Evolutionary conservation across 352 stramenopile species (phyloP), one percentile per base, ranked within the genome.

Genomic region (Halophytophthora polymorphica): DNA sequence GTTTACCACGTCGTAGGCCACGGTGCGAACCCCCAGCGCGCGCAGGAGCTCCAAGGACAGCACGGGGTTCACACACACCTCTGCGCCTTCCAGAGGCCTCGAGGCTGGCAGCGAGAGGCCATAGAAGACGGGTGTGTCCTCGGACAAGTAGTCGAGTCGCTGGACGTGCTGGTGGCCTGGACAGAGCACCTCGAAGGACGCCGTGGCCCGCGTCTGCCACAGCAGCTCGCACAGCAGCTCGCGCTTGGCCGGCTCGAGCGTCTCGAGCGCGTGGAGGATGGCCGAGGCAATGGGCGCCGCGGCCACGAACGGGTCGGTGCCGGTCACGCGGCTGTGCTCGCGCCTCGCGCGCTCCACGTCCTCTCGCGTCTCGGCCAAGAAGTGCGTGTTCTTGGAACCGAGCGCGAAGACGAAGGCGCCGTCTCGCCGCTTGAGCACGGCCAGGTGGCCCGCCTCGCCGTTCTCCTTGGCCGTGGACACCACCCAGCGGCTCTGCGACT

Each of bases 81-180:
- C 78, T 2, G 71, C 61, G 14, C 71, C 77, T 13, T 50, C 49
- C 3, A 59, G 38, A 31, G 59, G 36, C 17, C 72, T 41, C 3
- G 71, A 57, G 21, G 66, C 61, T 56, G 84, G 80, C 25, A 93
- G 42, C 15, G 80, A 88, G 4, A 88, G 58, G 0, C 79, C 79
- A 53, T 90, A 93, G 45, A 93, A 88, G n/a, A 93, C 76, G 3
- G 80, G 83, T 2, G 77, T 90, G 48, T 93, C 76, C 41, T 86
- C 66, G 0, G 48, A 31, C 23, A 93, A 47, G 53, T 83, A 80
- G 64, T 90, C 67, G 6, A 90, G 45, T 14, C 88, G 57, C 56
- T 93, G 76, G 28, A 93, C 79, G 64, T 93, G 83, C 53, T 93
- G 83, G 55, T 90, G 79, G 22, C 49, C 59, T 6, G 74, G 73